phyloP scores from a whole-genome alignment of 2,329 filamentous ascomycete genomes.

The Penicillium psychrosexuale region DNA sequence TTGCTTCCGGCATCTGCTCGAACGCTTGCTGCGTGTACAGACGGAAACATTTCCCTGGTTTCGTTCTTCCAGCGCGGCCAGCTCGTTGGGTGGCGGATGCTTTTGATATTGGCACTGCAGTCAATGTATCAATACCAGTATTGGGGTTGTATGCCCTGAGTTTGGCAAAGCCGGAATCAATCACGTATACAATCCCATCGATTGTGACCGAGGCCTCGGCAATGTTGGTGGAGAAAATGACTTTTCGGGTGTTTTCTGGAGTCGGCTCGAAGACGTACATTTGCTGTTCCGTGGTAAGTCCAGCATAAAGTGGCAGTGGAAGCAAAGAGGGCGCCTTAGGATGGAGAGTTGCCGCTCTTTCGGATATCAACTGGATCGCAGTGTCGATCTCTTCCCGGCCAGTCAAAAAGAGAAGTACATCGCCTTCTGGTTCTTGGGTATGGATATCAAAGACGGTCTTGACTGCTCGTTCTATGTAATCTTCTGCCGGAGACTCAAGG shows the following conservation, averaged over 20 bases:
- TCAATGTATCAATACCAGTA: constrained; percentile 84
- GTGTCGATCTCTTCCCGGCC: constrained; percentile 90
- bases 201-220: constrained; percentile 96
- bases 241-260: constrained; percentile 78
- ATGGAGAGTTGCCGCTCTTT: constrained; percentile 64
- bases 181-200: constrained; percentile 82
- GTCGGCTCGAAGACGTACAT: constrained; percentile 90
- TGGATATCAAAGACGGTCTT: constrained; percentile 87
- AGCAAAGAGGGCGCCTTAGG: constrained; percentile 60
- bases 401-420: constrained; percentile 87
- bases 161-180: constrained; percentile 91
- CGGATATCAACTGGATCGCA: constrained; percentile 73
- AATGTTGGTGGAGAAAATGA: constrained; percentile 92
- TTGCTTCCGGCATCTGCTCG: constrained; percentile 64
- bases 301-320: constrained; percentile 80
- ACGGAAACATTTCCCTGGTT: constrained; percentile 88
- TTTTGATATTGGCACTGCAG: constrained; percentile 77
- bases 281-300: constrained; percentile 83
- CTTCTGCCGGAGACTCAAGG: constrained; percentile 70
- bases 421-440: constrained; percentile 71
- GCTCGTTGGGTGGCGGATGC: constrained; percentile 90
- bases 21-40: constrained; percentile 80
- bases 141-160: constrained; percentile 77
- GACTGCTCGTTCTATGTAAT: constrained; percentile 82
- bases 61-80: constrained; percentile 84